Conservation (phyloP, 495 filamentous ascomycete genomes). For the Darksidea phi region DNA sequence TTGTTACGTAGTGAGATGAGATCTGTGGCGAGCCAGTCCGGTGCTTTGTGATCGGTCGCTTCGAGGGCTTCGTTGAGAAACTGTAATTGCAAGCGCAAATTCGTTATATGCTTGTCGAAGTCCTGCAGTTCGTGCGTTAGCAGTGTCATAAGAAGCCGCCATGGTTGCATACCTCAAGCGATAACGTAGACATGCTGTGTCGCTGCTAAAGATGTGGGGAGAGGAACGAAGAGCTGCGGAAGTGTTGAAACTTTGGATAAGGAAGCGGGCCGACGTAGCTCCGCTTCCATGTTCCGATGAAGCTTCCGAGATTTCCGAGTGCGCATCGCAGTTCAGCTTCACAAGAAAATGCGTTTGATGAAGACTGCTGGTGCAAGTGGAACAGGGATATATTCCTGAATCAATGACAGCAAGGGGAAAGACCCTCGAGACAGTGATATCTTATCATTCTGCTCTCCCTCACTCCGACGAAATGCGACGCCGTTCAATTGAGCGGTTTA, state of each 20-base stretch:
- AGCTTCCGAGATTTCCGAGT: not conserved
- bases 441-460: too few relatives aligned
- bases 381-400: too few relatives aligned
- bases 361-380: too few relatives aligned
- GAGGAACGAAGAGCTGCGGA: too few relatives aligned
- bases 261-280: too few relatives aligned
- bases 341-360: too few relatives aligned
- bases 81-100: conserved; percentile 12
- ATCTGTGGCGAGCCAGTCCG: conserved; percentile 14
- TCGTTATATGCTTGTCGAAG: conserved; percentile 5
- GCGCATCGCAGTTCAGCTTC: too few relatives aligned
- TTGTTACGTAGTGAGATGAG: conserved; percentile 8
- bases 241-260: too few relatives aligned
- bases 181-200: not conserved
- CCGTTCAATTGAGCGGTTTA: too few relatives aligned
- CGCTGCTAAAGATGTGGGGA: not conserved
- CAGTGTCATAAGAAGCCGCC: not conserved
- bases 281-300: not conserved
- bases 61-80: conserved; percentile 9
- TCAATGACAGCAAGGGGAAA: too few relatives aligned
- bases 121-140: not conserved
- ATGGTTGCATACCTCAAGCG: not conserved
- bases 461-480: too few relatives aligned
- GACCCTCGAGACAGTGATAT: too few relatives aligned
- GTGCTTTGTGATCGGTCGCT: conserved; percentile 11